Evolutionary conservation across 2,329 filamentous ascomycete species (phyloP).

Genomic region (Byssochlamys sp.): DNA sequence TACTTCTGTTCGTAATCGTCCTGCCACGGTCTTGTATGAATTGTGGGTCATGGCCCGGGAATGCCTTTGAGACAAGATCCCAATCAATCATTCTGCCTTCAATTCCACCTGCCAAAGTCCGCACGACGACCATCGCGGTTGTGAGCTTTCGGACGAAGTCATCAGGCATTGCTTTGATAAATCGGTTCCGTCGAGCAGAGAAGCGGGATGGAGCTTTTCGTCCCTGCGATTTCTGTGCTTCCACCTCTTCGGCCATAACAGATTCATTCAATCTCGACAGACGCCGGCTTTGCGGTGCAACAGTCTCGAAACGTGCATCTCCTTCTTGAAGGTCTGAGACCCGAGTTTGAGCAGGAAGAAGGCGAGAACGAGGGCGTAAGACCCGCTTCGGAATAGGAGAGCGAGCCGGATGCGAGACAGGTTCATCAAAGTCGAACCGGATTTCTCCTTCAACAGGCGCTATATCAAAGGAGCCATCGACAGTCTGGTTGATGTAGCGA

Average conservation of each 20-base stretch:
- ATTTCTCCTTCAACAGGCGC: slow-evolving; percentile 24
- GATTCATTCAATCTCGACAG: slow-evolving; percentile 17
- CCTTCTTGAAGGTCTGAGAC: not conserved
- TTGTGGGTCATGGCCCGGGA: slow-evolving; percentile 30
- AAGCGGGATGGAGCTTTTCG: slow-evolving; percentile 1
- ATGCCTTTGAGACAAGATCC: slow-evolving; percentile 33
- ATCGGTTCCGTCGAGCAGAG: slow-evolving; percentile 14
- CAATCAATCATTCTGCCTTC: slow-evolving; percentile 37
- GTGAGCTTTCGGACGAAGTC: slow-evolving; percentile 27
- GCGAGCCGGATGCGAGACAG: slow-evolving; percentile 1
- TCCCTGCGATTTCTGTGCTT: slow-evolving; percentile 8
- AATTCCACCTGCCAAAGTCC: slow-evolving; percentile 36
- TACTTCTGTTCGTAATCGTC: slow-evolving; percentile 26
- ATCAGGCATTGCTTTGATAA: slow-evolving; percentile 15
- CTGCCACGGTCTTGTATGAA: slow-evolving; percentile 32
- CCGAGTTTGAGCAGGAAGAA: not conserved
- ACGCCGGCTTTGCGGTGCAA: slow-evolving; percentile 14
- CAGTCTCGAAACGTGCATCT: not conserved
- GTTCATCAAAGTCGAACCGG: slow-evolving; percentile 21
- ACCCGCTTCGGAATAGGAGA: slow-evolving; percentile 3
- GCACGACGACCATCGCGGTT: slow-evolving; percentile 35
- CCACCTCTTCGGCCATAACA: slow-evolving; percentile 4
- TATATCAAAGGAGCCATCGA: slow-evolving; percentile 21
- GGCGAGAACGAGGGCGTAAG: not conserved
- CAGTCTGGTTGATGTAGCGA: slow-evolving; percentile 30